Evolutionary conservation across 1,139 yeast species (phyloP), one percentile per base, ranked within the genome.

Genomic region (Suhomyces bokatorum): DNA sequence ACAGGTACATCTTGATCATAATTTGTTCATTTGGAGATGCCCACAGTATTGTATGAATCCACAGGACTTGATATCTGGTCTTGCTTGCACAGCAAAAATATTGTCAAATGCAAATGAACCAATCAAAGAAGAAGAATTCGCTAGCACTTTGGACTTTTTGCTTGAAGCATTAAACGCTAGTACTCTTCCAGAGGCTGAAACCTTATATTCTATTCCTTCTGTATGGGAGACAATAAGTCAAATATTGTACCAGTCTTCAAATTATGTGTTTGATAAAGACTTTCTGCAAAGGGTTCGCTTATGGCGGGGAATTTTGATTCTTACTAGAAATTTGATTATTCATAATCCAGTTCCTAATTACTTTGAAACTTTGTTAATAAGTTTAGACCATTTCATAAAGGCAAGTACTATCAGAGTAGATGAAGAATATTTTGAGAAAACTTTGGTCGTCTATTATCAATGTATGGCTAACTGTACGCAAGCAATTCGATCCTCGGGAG

Each of bases 401-500:
- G 29, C 12, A 15, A 11, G 8, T 7, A 30, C 34, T 11, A 29
- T 38, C 11, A 40, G 47, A 1, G 24, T 13, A 4, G 27, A 20
- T n/a, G 37, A 43, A 17, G 39, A 39, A 7, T 47, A 45, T 26
- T 47, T 41, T 30, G 47, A 38, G 6, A 49, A 44, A 36, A 48
- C 54, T 1, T 14, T 47, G n/a, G 27, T 38, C 9, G 48, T 48
- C 7, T 53, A 46, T 30, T 32, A 46, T 15, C 52, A 54, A 35
- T 38, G 52, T 3, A 30, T 54, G 32, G 55, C 56, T 3, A 54
- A 54, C 36, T 44, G 14, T 24, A 29, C 27, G 8, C 32, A 35
- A 16, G 14, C 36, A 3, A 20, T 22, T n/a, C 22, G 14, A 17
- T 26, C 28, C 10, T 20, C 37, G 10, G 22, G 16, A n/a, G 13